Conservation (phyloP, 2,329 filamentous ascomycete species). For the Aspergillus ruber region DNA sequence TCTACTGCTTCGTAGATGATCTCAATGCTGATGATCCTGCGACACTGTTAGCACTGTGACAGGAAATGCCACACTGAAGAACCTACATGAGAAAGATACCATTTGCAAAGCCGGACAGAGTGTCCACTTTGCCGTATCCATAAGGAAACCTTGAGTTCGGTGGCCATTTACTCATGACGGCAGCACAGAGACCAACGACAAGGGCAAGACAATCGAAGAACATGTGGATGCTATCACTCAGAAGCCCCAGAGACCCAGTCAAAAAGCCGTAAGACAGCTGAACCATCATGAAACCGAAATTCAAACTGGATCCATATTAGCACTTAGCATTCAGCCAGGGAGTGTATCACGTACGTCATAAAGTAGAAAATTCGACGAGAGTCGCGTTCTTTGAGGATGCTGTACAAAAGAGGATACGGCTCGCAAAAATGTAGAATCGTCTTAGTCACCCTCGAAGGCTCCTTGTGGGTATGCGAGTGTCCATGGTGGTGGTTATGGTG, state of each 20-base stretch:
- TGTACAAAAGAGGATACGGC: slow-evolving; percentile 70
- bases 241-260: slow-evolving; percentile 86
- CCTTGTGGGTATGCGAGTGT: slow-evolving; percentile 31
- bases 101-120: slow-evolving; percentile 90
- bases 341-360: slow-evolving; percentile 60
- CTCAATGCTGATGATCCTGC: slow-evolving; percentile 82
- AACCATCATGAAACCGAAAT: slow-evolving; percentile 89
- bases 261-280: slow-evolving; percentile 91
- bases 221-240: slow-evolving; percentile 98
- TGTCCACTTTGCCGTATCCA: slow-evolving; percentile 95
- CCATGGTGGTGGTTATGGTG: slow-evolving; percentile 20
- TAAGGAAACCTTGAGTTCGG: slow-evolving; percentile 85
- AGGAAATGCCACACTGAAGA: background rate
- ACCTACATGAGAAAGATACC: slow-evolving; percentile 84
- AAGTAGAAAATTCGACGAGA: slow-evolving; percentile 96
- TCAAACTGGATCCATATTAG: slow-evolving; percentile 56
- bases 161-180: slow-evolving; percentile 95
- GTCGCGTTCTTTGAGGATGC: slow-evolving; percentile 83
- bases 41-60: slow-evolving; percentile 9
- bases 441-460: slow-evolving; percentile 63
- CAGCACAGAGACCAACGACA: slow-evolving; percentile 80
- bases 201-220: slow-evolving; percentile 96
- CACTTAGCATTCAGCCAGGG: background rate
- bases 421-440: slow-evolving; percentile 65
- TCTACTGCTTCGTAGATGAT: slow-evolving; percentile 94